Base-by-base conservation (phyloP, 169 alveolate species). In the Babesia microti region DNA sequence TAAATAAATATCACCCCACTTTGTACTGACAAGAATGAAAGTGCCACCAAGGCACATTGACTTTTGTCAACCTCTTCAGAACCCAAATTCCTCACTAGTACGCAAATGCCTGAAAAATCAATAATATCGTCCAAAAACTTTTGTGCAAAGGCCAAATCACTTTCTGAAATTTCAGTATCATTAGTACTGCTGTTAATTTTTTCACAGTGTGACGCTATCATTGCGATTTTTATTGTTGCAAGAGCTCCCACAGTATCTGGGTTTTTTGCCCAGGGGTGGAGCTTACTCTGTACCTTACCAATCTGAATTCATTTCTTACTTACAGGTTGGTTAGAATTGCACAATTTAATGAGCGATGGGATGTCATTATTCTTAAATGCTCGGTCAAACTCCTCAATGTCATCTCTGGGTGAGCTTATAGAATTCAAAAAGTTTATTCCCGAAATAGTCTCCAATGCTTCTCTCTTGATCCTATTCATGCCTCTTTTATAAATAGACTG, bases 241-340 rank as follows among this genome's bases (percentile, higher is more conserved):
- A 90, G 75, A n/a, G 96, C 91, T 11, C 96, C 96, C 24, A 90
- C 82, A n/a, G 95, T 89, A 55, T 74, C 82, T 15, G 97, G 97
- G 50, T 86, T 89, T 4, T 86, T 93, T 2, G 97, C 97, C 96
- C 97, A 90, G 4, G 96, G 91, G 54, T 90, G 97, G 81, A 90
- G 60, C 29, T 81, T 76, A 46, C 70, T 87, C 47, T 85, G 91
- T 35, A 85, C 47, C 47, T 82, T 78, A 56, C 75, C 87, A 22
- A 84, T 85, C 87, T 84, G 60, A 19, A 37, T 28, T 32, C 11
- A 7, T 17, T 9, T 7, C 5, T 46, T n/a, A 46, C 47, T 18
- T 15, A 65, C 76, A 19, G 68, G 58, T 14, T 50, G 59, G 33
- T 43, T 54, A 12, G 76, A 65, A 35, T 30, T 50, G 65, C 76